Evolutionary conservation across 345 rosid genomes (phyloP), one percentile per base, ranked within the genome.

Genomic region (Erodium maritimum): DNA sequence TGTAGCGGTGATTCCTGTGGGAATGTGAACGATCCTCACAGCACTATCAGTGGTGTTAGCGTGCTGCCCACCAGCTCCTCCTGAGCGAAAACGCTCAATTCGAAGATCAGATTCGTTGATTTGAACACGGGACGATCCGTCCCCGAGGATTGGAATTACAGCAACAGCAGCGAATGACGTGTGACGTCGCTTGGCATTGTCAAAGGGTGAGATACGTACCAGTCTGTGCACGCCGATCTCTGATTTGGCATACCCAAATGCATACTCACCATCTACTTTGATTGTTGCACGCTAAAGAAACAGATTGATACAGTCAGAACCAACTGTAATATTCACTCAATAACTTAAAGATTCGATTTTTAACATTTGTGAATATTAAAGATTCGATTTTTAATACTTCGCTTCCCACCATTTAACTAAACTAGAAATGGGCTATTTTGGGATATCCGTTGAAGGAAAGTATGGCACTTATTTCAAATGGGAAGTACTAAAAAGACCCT

Each of bases 131-230:
- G 91, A 75, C 7, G 80, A 86, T 54, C 85, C 88, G 54, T 89
- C 90, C 50, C 91, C 96, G 3, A 71, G 67, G 67, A 85, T 85
- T 19, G 99, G 99, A 67, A 83, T 89, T 34, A 89, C 96, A 4
- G 99, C 99, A 66, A 93, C 99, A n/a, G 96, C 99, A 19, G 99
- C 96, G 71, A 93, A 93, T 17, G 96, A 89, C 67, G 99, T 89
- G 71, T 89, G 99, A 54, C 96, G 80, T 33, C 88, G 83, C 68
- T 93, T 89, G 60, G 80, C 85, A 60, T 94, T 82, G 71, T 89
- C 96, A 42, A 89, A 93, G 8, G 95, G 99, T 6, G 96, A 93
- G 74, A 93, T 85, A 13, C 99, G 86, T 18, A 93, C 99, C 67
- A 93, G 77, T 70, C 99, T 80, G 71, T 93, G 99, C 66, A 87